Evolutionary conservation across 2,329 filamentous ascomycete species (phyloP), one percentile per base, ranked within the genome.

Genomic region (Lecanosticta acicola): DNA sequence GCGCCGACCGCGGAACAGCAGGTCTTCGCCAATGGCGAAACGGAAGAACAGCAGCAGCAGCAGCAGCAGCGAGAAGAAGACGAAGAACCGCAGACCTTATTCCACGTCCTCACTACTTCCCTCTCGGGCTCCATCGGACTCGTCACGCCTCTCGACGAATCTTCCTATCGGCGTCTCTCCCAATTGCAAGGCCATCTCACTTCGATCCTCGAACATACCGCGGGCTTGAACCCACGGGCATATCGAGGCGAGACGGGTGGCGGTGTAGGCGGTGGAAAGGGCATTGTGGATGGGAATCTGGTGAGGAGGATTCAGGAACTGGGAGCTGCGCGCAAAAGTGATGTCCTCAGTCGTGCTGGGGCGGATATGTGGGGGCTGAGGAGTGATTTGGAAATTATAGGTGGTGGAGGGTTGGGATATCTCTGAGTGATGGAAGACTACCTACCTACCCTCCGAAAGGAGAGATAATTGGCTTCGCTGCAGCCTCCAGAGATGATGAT

Each of bases 151-250:
- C 73, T 97, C 1, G 73, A 82, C 0, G 91, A 97, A 66, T 74
- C 83, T 4, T 76, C 83, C 9, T 97, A 97, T 68, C 84, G 93
- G 1, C 84, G 90, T 0, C 77, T 98, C 3, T 83, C 83, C 3
- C 87, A 87, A 1, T 74, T 98, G 3, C 80, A 90, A 38, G 85
- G 83, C 3, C 89, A 94, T 62, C 75, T 98, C 1, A 75, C 83
- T 7, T 86, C 82, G 26, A 81, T 83, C 0, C 77, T 96, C 5
- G 82, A 87, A 35, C 83, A 89, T 52, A 71, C 85, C 3, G 87
- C 83, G 5, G 88, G 87, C 0, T 73, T 96, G 40, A 97, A 97
- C 66, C 85, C 88, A 2, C 81, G 85, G 45, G 87, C 83, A 0
- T 87, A 91, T 68, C 78, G 93, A 11, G 44, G 71, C 16, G 72